Evolutionary conservation across 1,284 basidiomycete species (phyloP).

Genomic region (Psilocybe mexicana): DNA sequence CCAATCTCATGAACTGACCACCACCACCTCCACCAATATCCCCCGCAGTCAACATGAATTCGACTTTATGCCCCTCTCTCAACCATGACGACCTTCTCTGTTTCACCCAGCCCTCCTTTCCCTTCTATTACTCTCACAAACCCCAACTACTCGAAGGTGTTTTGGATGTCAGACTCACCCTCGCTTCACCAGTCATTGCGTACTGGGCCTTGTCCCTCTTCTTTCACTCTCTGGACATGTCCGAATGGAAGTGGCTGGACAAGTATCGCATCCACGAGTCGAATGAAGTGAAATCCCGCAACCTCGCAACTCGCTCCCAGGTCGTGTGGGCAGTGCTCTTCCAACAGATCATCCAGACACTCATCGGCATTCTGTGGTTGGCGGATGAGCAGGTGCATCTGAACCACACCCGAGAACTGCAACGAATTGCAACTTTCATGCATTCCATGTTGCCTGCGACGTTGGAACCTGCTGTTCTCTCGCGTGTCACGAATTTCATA

Average conservation of each 20-base stretch:
- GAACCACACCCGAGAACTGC: constrained; percentile 57
- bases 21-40: constrained; percentile 7
- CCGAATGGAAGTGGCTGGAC: constrained; percentile 78
- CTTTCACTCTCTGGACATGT: constrained; percentile 83
- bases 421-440: constrained; percentile 41
- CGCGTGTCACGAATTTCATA: constrained; percentile 59
- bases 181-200: constrained; percentile 77
- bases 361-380: constrained; percentile 72
- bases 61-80: constrained; percentile 25
- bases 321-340: constrained; percentile 82
- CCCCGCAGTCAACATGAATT: constrained; percentile 26
- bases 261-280: constrained; percentile 89
- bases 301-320: constrained; percentile 70
- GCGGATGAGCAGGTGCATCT: constrained; percentile 48
- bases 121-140: constrained; percentile 65
- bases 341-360: constrained; percentile 87
- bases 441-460: constrained; percentile 41
- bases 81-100: constrained; percentile 30
- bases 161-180: constrained; percentile 74
- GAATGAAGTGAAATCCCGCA: constrained; percentile 75
- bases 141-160: constrained; percentile 58
- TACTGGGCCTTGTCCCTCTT: constrained; percentile 87
- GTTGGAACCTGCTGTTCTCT: constrained; percentile 46
- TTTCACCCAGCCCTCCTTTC: constrained; percentile 30
- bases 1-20: constrained; percentile 9